Percentiles rank a stretch among this genome's conserved stretches.
These are phyloP conservation scores for Thalassiosira exigua DNA, from an alignment of 352 stramenopile species.

Conservation along the genomic window DNA sequence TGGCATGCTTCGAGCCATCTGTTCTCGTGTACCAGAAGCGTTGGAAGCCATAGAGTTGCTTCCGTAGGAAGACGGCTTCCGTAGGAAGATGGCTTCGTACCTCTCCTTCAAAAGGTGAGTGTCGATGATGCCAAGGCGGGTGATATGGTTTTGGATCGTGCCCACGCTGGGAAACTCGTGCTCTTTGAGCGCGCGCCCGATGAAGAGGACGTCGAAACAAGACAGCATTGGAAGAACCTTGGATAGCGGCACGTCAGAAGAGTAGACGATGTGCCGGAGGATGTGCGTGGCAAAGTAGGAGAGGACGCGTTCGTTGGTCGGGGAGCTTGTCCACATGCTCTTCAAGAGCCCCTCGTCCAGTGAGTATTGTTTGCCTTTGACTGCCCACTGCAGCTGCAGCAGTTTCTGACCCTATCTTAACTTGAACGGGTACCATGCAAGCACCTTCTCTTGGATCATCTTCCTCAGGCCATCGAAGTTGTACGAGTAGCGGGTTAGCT, in stretches of 20 bases:
- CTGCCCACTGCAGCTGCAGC: not conserved
- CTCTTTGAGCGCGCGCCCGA: too few relatives aligned
- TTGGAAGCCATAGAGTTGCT: conserved; percentile 7
- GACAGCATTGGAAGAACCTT: too few relatives aligned
- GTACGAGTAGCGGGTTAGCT: conserved; percentile 1
- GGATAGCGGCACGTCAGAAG: too few relatives aligned
- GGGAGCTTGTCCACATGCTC: not conserved
- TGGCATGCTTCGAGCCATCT: conserved; percentile 14
- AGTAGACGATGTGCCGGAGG: too few relatives aligned
- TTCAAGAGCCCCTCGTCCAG: not conserved
- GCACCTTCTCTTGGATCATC: not conserved
- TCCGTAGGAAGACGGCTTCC: conserved; percentile 3
- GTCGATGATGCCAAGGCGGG: too few relatives aligned
- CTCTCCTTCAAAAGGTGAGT: not conserved
- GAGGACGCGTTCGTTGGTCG: not conserved
- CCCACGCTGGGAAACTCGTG: too few relatives aligned
- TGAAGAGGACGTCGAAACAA: not conserved
- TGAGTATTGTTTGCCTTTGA: not conserved
- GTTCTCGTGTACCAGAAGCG: conserved; percentile 8
- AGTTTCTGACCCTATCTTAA: too few relatives aligned
- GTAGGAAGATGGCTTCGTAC: too few relatives aligned
- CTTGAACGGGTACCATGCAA: too few relatives aligned
- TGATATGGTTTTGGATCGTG: conserved; percentile 5
- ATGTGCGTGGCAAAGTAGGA: conserved; percentile 6
- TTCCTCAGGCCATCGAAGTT: not conserved